Percentiles rank a stretch among this genome's conserved stretches.
Conservation (phyloP, 139 green algal genomes). For the Chlorella sp. region DNA sequence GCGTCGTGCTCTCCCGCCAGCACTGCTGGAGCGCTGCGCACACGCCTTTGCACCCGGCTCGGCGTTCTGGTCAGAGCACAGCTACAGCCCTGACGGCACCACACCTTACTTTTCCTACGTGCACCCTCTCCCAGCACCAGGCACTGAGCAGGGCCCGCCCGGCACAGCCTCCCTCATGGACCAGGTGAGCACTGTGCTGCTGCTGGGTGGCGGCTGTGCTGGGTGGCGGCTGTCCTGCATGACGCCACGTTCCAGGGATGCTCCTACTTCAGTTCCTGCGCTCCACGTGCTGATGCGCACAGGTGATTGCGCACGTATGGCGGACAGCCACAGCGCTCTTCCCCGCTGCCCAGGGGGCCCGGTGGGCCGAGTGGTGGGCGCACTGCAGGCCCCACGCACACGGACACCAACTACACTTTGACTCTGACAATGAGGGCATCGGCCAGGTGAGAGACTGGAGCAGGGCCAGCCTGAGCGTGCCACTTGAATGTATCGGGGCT, state of each 20-base stretch:
- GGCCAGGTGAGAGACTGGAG: slow-evolving; percentile 4
- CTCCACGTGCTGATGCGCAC: too few relatives aligned
- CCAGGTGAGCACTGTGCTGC: background rate
- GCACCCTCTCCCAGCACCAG: slow-evolving; percentile 3
- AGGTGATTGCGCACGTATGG: too few relatives aligned
- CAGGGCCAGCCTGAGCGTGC: too few relatives aligned
- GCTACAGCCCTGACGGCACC: slow-evolving; percentile 9
- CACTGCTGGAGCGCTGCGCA: too few relatives aligned
- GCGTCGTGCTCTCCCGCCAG: too few relatives aligned
- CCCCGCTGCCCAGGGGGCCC: slow-evolving; percentile 4
- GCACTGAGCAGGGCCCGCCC: too few relatives aligned
- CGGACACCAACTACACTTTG: slow-evolving; percentile 60
- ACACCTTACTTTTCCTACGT: slow-evolving; percentile 17
- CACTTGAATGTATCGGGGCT: too few relatives aligned
- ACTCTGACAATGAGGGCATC: slow-evolving; percentile 30
- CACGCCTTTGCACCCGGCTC: background rate
- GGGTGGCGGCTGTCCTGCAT: background rate
- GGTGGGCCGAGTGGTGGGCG: slow-evolving; percentile 48
- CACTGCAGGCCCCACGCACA: slow-evolving; percentile 42
- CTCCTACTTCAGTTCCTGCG: background rate
- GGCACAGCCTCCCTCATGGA: background rate
- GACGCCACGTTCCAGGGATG: background rate
- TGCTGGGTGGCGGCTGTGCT: background rate
- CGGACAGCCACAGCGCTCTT: slow-evolving; percentile 1
- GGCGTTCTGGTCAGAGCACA: slow-evolving; percentile 9